Percentiles rank a stretch among this genome's conserved stretches.
phyloP scores from a whole-genome alignment of 805 yeast genomes.

The Ogataea trehaloabstinens region DNA sequence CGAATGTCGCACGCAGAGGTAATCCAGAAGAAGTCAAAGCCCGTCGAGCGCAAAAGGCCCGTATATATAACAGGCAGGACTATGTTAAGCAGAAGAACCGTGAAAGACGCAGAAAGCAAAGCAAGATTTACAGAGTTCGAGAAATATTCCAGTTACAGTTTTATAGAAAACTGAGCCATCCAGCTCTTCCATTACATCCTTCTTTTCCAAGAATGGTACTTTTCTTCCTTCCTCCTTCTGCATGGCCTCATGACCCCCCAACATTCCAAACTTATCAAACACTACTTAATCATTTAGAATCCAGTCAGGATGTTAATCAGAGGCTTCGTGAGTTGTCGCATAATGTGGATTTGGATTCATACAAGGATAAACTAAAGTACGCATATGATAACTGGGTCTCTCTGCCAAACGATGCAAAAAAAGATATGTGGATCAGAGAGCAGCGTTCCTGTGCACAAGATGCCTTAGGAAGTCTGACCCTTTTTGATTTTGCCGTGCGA shows the following conservation, averaged over 20 bases:
- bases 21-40: slow-evolving; percentile 40
- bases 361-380: slow-evolving; percentile 38
- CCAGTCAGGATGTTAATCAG: slow-evolving; percentile 19
- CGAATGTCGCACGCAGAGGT: slow-evolving; percentile 52
- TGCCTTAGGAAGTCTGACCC: slow-evolving; percentile 37
- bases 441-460: slow-evolving; percentile 44
- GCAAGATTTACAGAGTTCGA: slow-evolving; percentile 39
- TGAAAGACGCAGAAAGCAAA: slow-evolving; percentile 43
- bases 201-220: slow-evolving; percentile 49
- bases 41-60: slow-evolving; percentile 40
- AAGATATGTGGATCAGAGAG: slow-evolving; percentile 45
- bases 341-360: slow-evolving; percentile 12
- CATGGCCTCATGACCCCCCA: slow-evolving; percentile 57
- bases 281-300: slow-evolving; percentile 23
- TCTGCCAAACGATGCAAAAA: slow-evolving; percentile 32
- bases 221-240: slow-evolving; percentile 41
- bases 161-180: slow-evolving; percentile 35
- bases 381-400: slow-evolving; percentile 47
- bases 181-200: slow-evolving; percentile 41
- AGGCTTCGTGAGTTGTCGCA: slow-evolving; percentile 20
- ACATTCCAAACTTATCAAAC: slow-evolving; percentile 42
- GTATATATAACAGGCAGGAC: slow-evolving; percentile 44
- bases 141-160: slow-evolving; percentile 36
- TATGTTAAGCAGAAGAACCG: slow-evolving; percentile 47
- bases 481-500: slow-evolving; percentile 43